Evolutionary conservation across 2,329 filamentous ascomycete genomes (phyloP).

Genomic region (Cryphonectria japonica): DNA sequence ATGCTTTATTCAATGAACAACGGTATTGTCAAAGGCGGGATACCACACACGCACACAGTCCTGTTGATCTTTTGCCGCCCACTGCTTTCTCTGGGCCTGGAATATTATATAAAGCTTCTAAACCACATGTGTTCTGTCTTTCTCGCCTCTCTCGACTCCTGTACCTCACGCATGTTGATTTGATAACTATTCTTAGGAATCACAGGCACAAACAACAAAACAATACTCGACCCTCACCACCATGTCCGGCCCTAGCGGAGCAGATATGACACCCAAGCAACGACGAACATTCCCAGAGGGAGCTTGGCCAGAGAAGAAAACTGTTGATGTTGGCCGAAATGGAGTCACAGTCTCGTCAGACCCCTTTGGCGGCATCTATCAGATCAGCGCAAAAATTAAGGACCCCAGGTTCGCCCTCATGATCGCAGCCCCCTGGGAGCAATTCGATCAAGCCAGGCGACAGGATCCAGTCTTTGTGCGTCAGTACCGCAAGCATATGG

Average conservation of each 20-base stretch:
- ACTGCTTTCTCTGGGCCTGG: neutral
- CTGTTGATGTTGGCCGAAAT: constrained; percentile 29
- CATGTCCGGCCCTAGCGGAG: neutral
- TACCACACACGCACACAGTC: neutral
- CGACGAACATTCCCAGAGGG: constrained; percentile 8
- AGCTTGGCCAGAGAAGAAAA: constrained; percentile 25
- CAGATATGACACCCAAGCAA: neutral
- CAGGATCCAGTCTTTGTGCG: constrained; percentile 28
- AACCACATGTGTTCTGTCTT: neutral
- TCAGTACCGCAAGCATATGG: constrained; percentile 29
- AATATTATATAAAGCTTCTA: neutral
- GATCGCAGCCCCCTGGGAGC: constrained; percentile 30
- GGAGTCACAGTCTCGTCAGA: constrained; percentile 28
- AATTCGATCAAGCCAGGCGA: constrained; percentile 30
- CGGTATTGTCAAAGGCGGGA: neutral
- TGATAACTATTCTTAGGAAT: neutral
- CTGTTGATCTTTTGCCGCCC: neutral
- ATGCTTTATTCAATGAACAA: neutral
- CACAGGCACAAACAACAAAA: neutral
- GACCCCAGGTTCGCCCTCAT: constrained; percentile 30
- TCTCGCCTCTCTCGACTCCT: neutral
- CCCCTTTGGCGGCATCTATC: constrained; percentile 29
- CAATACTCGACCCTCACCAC: neutral
- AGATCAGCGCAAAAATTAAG: constrained; percentile 17
- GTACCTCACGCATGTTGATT: neutral